phyloP scores from a whole-genome alignment of 2,329 filamentous ascomycete genomes.

The Stachybotrys chartarum region DNA sequence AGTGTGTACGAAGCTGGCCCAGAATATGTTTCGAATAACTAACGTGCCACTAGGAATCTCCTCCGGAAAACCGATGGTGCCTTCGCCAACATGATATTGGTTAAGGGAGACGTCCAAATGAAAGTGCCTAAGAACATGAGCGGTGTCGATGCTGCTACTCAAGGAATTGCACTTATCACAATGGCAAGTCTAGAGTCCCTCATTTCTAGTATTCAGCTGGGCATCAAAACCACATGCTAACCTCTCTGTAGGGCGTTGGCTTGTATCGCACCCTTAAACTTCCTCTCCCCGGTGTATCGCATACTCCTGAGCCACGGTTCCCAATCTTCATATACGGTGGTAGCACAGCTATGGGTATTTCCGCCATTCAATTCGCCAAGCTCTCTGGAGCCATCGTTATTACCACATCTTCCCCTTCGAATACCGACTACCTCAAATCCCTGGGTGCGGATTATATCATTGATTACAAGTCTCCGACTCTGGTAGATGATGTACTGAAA shows the following conservation, averaged over 20 bases:
- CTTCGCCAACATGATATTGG: constrained; percentile 30
- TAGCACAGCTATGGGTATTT: constrained; percentile 46
- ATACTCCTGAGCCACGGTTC: constrained; percentile 25
- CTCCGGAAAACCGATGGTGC: constrained; percentile 19
- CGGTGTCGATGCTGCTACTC: constrained; percentile 36
- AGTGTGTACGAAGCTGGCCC: too few relatives aligned
- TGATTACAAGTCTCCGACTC: constrained; percentile 28
- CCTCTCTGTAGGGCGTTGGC: constrained; percentile 39
- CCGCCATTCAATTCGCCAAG: constrained; percentile 30
- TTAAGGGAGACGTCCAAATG: constrained; percentile 32
- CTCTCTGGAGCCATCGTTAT: constrained; percentile 29
- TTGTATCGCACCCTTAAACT: constrained; percentile 40
- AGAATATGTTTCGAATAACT: too few relatives aligned
- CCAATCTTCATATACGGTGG: constrained; percentile 33
- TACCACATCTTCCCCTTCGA: constrained; percentile 29
- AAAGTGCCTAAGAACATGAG: constrained; percentile 35
- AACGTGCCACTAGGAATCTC: neutral
- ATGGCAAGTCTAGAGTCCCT: constrained; percentile 21
- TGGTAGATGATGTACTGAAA: constrained; percentile 7
- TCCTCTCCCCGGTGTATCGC: constrained; percentile 37
- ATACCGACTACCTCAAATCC: constrained; percentile 29
- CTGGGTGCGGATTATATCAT: constrained; percentile 34
- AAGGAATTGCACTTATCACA: constrained; percentile 33
- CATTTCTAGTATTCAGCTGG: too few relatives aligned
- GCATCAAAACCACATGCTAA: too few relatives aligned